These are phyloP conservation scores for Lasiodiplodia sp. DNA, from an alignment of 2,329 filamentous ascomycete genomes.

Conservation along the genomic window DNA sequence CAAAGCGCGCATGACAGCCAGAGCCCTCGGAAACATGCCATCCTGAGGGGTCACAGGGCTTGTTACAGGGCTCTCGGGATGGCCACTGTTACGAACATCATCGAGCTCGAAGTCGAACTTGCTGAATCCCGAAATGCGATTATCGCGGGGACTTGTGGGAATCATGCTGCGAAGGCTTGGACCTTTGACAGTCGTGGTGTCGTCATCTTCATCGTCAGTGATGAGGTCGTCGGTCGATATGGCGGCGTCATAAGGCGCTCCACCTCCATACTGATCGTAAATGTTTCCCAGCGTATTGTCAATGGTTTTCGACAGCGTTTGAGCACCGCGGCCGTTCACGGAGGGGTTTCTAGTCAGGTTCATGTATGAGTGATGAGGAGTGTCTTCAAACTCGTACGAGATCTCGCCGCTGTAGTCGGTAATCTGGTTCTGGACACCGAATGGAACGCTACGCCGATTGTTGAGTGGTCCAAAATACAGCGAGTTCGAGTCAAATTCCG, in stretches of 20 bases:
- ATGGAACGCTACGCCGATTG: slow-evolving; percentile 28
- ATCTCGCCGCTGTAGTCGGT: slow-evolving; percentile 31
- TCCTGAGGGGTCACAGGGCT: slow-evolving; percentile 5
- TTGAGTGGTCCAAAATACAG: slow-evolving; percentile 18
- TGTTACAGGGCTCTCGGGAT: slow-evolving; percentile 6
- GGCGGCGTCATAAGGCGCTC: not conserved
- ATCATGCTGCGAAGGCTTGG: slow-evolving; percentile 17
- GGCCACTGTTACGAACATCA: slow-evolving; percentile 11
- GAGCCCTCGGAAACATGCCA: slow-evolving; percentile 27
- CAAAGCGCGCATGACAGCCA: slow-evolving; percentile 31
- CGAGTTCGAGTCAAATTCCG: not conserved
- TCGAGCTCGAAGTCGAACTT: slow-evolving; percentile 40
- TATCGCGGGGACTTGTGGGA: not conserved
- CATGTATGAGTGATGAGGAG: not conserved
- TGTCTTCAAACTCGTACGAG: not conserved
- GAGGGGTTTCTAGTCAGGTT: not conserved
- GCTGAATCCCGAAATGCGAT: slow-evolving; percentile 32
- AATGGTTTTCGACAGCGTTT: slow-evolving; percentile 8
- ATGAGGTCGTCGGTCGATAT: not conserved
- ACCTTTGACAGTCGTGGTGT: not conserved
- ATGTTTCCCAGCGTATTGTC: slow-evolving; percentile 30
- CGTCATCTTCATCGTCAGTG: slow-evolving; percentile 9
- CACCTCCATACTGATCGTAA: slow-evolving; percentile 25
- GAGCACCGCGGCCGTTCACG: slow-evolving; percentile 17
- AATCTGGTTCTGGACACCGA: slow-evolving; percentile 22